Evolutionary conservation across 371 early-diverging fungal species (phyloP), one percentile per base, ranked within the genome.

Genomic region (Apophysomyces ossiformis): DNA sequence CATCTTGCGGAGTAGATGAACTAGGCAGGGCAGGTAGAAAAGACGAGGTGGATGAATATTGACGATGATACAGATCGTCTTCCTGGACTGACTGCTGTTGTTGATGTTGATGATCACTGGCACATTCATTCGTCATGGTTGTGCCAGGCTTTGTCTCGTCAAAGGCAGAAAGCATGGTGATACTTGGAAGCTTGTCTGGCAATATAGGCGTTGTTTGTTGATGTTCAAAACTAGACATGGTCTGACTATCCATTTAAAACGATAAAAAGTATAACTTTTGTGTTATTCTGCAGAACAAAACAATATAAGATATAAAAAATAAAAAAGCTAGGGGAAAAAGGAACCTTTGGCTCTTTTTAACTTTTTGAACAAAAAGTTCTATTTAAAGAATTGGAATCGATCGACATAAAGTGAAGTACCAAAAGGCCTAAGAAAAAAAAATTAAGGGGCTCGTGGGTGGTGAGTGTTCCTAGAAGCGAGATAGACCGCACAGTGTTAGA

Each of bases 181-280:
- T 71, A 59, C 68, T 71, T 36, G 71, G 71, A 56, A 71, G 50
- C 65, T 71, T 71, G 37, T 66, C 66, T 35, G 63, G 63, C 43
- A 63, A 60, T 16, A 66, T 64, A 37, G 67, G 67, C 12, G 67
- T 71, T 44, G 45, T 50, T 32, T 61, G 71, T 38, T 71, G 67
- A n/a, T 70, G 65, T 57, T 63, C 64, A 37, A 63, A 66, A 50
- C 47, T 38, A 37, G 66, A 66, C 66, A 60, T 60, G 16, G 60
- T 50, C 21, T 50, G 54, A 21, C 11, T 50, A 21, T 50, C 54
- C 54, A 50, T 50, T 16, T 21, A 26, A 50, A 18, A 21, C 16
- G 38, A 43, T 11, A 38, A 21, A n/a, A 45, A 38, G 37, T 43
- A 41, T 32, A 44, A 15, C 18, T 26, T 41, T 58, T 35, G n/a